Conservation (phyloP, 1,284 basidiomycete species). For the Cutaneotrichosporon mucoides region DNA sequence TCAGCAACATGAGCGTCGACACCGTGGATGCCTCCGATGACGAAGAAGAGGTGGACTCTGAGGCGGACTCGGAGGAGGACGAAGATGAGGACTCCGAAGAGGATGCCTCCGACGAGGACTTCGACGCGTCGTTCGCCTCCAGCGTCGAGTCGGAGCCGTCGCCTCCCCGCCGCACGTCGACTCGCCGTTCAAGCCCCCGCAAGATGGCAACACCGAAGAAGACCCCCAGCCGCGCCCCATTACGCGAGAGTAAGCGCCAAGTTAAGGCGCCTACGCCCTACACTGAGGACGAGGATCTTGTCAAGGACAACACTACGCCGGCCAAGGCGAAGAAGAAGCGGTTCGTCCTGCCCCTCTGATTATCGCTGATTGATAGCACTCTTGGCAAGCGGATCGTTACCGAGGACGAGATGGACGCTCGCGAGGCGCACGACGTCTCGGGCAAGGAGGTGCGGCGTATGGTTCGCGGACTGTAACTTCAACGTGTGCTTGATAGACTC, state of each 20-base stretch:
- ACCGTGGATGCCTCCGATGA: too few species aligned
- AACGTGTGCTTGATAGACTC: too few species aligned
- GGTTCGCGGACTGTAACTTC: constrained; percentile 18
- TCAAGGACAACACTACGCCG: constrained; percentile 40
- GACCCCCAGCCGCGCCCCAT: constrained; percentile 8
- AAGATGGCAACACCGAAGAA: constrained; percentile 5
- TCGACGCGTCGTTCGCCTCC: constrained; percentile 29
- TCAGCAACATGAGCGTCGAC: too few species aligned
- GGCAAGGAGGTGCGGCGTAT: constrained; percentile 41
- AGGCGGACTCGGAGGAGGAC: constrained; percentile 2
- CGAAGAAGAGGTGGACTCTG: constrained; percentile 25
- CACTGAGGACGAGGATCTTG: constrained; percentile 28
- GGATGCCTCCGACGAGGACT: constrained; percentile 39
- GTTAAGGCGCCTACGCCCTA: constrained; percentile 11
- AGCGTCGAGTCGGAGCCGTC: constrained; percentile 18
- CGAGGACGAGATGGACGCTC: constrained; percentile 51
- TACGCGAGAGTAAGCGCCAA: constrained; percentile 30
- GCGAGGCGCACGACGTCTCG: constrained; percentile 20
- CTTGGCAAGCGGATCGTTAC: constrained; percentile 52
- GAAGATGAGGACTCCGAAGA: constrained; percentile 32
- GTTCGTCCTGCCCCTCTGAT: constrained; percentile 35
- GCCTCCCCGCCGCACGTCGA: constrained; percentile 26
- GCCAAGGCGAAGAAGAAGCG: constrained; percentile 52
- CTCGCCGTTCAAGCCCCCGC: constrained; percentile 4
- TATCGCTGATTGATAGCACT: constrained; percentile 35